Conservation (phyloP, 805 yeast species). For the Nakazawaea wickerhamii region DNA sequence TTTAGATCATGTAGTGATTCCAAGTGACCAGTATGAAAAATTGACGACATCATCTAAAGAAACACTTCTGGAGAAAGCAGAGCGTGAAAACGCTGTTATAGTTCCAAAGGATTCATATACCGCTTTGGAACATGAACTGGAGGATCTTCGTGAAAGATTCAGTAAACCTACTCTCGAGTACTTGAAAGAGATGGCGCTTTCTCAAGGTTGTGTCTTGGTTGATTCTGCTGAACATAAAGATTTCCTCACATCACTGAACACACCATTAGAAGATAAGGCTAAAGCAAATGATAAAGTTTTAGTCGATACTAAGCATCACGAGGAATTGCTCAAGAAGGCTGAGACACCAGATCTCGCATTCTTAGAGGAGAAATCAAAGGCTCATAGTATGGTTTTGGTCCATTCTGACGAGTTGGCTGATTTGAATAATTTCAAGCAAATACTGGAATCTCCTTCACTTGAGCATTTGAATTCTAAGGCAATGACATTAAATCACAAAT, state of each 20-base stretch:
- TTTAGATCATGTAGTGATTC: conserved; percentile 23
- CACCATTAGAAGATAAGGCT: neutral
- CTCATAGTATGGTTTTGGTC: neutral
- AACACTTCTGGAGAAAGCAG: conserved; percentile 18
- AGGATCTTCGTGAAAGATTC: conserved; percentile 21
- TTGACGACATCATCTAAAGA: conserved; percentile 10
- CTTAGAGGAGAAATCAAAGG: conserved; percentile 10
- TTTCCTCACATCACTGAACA: neutral
- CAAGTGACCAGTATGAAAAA: conserved; percentile 19
- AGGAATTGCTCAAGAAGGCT: neutral
- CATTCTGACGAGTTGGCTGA: neutral
- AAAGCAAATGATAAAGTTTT: neutral
- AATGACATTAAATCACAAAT: neutral
- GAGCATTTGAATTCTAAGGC: neutral
- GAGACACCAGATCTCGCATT: conserved; percentile 14
- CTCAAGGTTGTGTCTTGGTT: neutral
- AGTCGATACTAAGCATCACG: neutral
- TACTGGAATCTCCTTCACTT: neutral
- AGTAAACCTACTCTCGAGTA: neutral
- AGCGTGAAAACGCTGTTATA: conserved; percentile 21
- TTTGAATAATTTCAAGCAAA: neutral
- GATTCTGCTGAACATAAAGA: neutral
- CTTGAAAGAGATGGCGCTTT: conserved; percentile 16
- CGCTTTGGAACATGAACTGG: conserved; percentile 12
- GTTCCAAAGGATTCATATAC: conserved; percentile 17